Percentiles rank a stretch among this genome's conserved stretches.
phyloP scores from a whole-genome alignment of 768 basidiomycete genomes.

The Kwoniella sp. region DNA sequence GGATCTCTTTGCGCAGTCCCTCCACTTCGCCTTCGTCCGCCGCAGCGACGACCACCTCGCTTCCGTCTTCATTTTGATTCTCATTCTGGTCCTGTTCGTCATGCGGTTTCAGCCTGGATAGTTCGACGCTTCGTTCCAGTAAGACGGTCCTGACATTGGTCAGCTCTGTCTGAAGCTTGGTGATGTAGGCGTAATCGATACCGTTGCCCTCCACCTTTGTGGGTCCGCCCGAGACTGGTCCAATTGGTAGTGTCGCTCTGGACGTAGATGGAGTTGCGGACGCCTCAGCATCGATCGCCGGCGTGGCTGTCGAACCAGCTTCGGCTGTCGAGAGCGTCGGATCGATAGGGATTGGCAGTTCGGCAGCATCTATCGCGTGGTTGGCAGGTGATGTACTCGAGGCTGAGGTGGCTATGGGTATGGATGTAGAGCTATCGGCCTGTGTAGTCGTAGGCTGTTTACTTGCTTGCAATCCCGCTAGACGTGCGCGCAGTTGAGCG shows the following conservation, averaged over 20 bases:
- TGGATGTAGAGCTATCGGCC: no score
- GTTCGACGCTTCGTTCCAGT: constrained; percentile 19
- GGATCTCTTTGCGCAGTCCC: constrained; percentile 18
- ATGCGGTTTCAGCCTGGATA: neutral
- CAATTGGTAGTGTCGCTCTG: neutral
- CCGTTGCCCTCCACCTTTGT: no score
- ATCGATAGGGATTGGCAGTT: neutral
- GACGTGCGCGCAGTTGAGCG: constrained; percentile 35
- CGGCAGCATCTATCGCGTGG: neutral
- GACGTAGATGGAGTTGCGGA: neutral
- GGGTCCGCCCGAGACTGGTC: no score
- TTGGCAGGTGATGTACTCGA: neutral
- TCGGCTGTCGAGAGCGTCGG: neutral
- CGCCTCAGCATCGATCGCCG: neutral
- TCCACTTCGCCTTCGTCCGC: constrained; percentile 13
- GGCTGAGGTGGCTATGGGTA: neutral
- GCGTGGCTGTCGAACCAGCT: neutral
- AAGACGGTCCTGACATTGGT: constrained; percentile 17
- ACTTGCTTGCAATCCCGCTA: constrained; percentile 10
- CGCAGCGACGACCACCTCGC: neutral
- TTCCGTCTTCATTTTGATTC: neutral
- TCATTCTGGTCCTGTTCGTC: neutral
- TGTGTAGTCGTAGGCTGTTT: neutral
- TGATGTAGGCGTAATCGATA: constrained; percentile 35
- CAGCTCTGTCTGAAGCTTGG: constrained; percentile 35